Conservation (phyloP, 1,284 basidiomycete genomes). For the Trametes pubescens region DNA sequence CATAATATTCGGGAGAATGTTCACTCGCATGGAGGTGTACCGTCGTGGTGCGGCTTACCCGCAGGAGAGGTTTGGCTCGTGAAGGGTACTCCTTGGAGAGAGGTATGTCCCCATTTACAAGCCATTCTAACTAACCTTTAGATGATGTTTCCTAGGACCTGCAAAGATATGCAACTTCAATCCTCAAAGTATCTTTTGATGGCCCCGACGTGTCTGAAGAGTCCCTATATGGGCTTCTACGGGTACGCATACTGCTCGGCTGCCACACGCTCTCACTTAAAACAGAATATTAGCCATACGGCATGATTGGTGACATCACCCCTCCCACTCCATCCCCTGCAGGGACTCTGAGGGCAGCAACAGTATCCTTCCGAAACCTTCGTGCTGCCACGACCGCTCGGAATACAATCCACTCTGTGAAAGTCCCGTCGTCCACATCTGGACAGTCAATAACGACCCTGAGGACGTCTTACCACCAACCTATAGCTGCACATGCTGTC, state of each 20-base stretch:
- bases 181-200: constrained; percentile 84
- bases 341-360: constrained; percentile 73
- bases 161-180: constrained; percentile 78
- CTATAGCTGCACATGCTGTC: constrained; percentile 81
- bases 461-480: constrained; percentile 74
- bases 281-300: constrained; percentile 71
- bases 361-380: constrained; percentile 67
- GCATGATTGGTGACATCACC: constrained; percentile 76
- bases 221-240: constrained; percentile 71
- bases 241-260: constrained; percentile 49
- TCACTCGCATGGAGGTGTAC: constrained; percentile 60
- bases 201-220: constrained; percentile 89
- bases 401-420: constrained; percentile 85
- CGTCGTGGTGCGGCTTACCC: constrained; percentile 67
- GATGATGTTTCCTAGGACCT: constrained; percentile 67
- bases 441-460: constrained; percentile 60
- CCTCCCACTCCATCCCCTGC: constrained; percentile 69
- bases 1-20: constrained; percentile 52
- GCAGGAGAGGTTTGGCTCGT: constrained; percentile 80
- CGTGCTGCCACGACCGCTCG: constrained; percentile 84
- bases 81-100: constrained; percentile 83
- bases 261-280: constrained; percentile 7
- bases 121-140: neutral
- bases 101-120: constrained; percentile 57
- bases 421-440: constrained; percentile 44